phyloP scores from a whole-genome alignment of 2,329 filamentous ascomycete genomes.

The Pezicula carpinea region DNA sequence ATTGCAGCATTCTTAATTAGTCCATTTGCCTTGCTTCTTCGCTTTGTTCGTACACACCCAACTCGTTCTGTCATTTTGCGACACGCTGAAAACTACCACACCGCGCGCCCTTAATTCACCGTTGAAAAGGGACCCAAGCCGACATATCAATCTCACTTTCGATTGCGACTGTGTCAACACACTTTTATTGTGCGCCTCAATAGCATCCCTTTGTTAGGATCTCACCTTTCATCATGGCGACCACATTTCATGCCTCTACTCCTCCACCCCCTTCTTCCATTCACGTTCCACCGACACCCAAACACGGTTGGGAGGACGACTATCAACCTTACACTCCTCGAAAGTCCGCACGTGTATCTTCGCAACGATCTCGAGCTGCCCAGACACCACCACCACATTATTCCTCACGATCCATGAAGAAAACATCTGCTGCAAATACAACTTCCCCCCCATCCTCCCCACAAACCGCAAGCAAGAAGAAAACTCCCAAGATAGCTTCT shows the following conservation, averaged over 20 bases:
- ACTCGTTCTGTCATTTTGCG: background rate
- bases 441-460: slow-evolving; percentile 20
- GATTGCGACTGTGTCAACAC: background rate
- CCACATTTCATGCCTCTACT: slow-evolving; percentile 39
- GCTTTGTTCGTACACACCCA: background rate
- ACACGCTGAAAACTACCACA: background rate
- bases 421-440: slow-evolving; percentile 17
- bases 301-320: slow-evolving; percentile 60
- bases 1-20: background rate
- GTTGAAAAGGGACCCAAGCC: background rate
- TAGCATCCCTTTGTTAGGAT: background rate
- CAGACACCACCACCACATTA: slow-evolving; percentile 48
- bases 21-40: background rate
- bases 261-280: slow-evolving; percentile 55
- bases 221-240: slow-evolving; percentile 21
- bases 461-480: slow-evolving; percentile 23
- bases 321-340: slow-evolving; percentile 71
- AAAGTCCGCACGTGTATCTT: slow-evolving; percentile 62
- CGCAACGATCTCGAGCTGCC: slow-evolving; percentile 41
- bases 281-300: slow-evolving; percentile 65
- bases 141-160: background rate
- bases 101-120: background rate
- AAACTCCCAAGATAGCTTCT: slow-evolving; percentile 23
- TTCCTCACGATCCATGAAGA: slow-evolving; percentile 22
- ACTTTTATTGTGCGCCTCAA: background rate